A percentile compares a stretch with the other conserved stretches of the same genome.
phyloP scores from a whole-genome alignment of 257 asterid species.

The Fraxinus anomala region DNA sequence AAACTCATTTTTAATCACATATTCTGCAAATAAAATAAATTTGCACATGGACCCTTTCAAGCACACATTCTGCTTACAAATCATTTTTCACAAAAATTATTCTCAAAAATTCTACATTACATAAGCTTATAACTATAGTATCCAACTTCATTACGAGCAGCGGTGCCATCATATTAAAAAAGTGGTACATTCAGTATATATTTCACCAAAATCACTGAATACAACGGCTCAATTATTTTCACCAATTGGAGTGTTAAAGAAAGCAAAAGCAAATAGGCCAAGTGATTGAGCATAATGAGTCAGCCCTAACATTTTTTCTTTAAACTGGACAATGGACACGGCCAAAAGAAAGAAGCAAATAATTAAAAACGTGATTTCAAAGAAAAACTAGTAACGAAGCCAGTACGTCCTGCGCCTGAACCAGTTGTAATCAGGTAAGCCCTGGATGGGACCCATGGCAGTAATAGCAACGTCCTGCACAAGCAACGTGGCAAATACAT shows the following conservation, averaged over 20 bases:
- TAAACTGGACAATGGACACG: conserved; percentile 11
- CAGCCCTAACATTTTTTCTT: conserved; percentile 11
- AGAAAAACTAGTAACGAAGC: conserved; percentile 81
- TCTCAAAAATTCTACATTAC: too few species aligned
- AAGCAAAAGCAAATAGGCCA: conserved; percentile 19
- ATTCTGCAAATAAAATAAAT: too few species aligned
- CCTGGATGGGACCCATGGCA: conserved; percentile 79
- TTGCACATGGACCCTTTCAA: too few species aligned
- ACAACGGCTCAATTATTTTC: conserved; percentile 26
- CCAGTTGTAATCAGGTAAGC: conserved; percentile 97
- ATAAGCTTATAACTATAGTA: too few species aligned
- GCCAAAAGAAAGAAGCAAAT: background rate
- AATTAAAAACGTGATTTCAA: conserved; percentile 10
- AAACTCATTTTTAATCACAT: too few species aligned
- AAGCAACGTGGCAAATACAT: conserved; percentile 3
- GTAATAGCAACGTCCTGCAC: conserved; percentile 80
- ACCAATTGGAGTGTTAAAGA: conserved; percentile 25
- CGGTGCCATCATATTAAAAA: too few species aligned
- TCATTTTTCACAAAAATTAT: too few species aligned
- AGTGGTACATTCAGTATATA: too few species aligned
- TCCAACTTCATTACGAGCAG: too few species aligned
- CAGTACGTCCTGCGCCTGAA: conserved; percentile 97
- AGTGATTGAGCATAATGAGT: too few species aligned
- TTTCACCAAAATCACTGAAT: too few species aligned
- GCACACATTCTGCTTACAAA: too few species aligned